A percentile compares a stretch with the other conserved stretches of the same genome.
phyloP scores from a whole-genome alignment of 2,329 filamentous ascomycete species.

The Anthostomella pinea region DNA sequence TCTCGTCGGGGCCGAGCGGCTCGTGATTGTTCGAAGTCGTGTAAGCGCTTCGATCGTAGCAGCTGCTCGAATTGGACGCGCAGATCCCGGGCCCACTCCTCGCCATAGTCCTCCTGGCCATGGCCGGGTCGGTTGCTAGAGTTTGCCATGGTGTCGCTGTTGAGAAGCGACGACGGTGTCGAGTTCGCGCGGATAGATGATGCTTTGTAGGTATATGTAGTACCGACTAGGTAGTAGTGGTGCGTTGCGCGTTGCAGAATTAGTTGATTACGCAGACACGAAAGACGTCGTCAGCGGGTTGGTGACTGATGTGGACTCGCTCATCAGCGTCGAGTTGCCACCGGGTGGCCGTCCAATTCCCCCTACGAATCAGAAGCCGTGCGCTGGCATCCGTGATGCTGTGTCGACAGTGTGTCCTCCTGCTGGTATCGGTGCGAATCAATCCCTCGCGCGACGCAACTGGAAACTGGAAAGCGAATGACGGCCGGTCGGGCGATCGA shows the following conservation, averaged over 20 bases:
- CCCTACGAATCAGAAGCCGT: constrained; percentile 19
- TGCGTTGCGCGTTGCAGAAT: too few relatives aligned
- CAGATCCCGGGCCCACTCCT: constrained; percentile 75
- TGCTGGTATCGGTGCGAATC: constrained; percentile 9
- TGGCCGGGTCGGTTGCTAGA: constrained; percentile 19
- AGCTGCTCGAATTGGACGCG: constrained; percentile 83
- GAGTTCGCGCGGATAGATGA: too few relatives aligned
- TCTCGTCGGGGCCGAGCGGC: constrained; percentile 56
- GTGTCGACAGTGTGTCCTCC: constrained; percentile 11
- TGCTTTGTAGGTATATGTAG: too few relatives aligned
- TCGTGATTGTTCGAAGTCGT: constrained; percentile 67
- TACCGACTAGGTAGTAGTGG: too few relatives aligned
- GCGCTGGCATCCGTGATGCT: constrained; percentile 23
- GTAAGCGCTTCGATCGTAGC: constrained; percentile 82
- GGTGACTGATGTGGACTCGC: constrained; percentile 15
- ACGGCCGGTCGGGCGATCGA: background rate
- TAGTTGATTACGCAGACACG: constrained; percentile 15
- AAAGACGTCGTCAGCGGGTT: constrained; percentile 17
- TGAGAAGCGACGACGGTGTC: constrained; percentile 3
- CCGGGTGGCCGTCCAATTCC: constrained; percentile 23
- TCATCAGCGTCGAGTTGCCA: constrained; percentile 21
- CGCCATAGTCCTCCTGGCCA: constrained; percentile 51
- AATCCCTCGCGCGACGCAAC: constrained; percentile 10
- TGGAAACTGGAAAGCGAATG: constrained; percentile 6
- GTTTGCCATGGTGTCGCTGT: constrained; percentile 23